A percentile compares a stretch with the other conserved stretches of the same genome.
Evolutionary conservation across 129 eudicot species (phyloP).

Genomic region (Flaveria trinervia): DNA sequence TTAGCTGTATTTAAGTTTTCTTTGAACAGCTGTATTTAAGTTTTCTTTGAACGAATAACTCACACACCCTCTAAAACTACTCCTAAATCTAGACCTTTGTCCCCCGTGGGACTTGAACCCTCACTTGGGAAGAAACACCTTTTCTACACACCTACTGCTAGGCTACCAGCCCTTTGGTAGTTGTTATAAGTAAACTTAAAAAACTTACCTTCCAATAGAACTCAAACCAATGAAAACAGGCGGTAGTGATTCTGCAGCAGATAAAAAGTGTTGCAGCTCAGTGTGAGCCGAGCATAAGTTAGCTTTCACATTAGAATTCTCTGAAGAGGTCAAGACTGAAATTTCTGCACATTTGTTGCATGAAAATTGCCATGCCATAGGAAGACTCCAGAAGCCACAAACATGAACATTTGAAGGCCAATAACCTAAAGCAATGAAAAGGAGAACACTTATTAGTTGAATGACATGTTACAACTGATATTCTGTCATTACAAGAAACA

Average conservation of each 20-base stretch:
- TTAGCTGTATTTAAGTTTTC: background rate
- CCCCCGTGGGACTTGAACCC: too few species aligned
- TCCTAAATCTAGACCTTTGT: too few species aligned
- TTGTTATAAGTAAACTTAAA: background rate
- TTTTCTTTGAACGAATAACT: too few species aligned
- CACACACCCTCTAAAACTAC: too few species aligned
- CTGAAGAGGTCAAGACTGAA: slow-evolving; percentile 45
- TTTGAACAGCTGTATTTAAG: background rate
- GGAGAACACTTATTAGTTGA: background rate
- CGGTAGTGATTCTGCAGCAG: slow-evolving; percentile 44
- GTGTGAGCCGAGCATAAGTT: slow-evolving; percentile 62
- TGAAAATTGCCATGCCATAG: slow-evolving; percentile 84
- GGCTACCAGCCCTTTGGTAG: too few species aligned
- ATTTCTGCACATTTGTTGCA: slow-evolving; percentile 63
- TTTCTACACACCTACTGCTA: too few species aligned
- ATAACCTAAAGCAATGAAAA: slow-evolving; percentile 51
- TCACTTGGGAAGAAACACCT: too few species aligned
- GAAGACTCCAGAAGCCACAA: slow-evolving; percentile 96
- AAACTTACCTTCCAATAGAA: slow-evolving; percentile 83
- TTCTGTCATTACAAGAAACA: slow-evolving; percentile 12
- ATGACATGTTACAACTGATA: slow-evolving; percentile 18
- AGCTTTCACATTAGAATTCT: slow-evolving; percentile 33
- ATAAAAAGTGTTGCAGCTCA: slow-evolving; percentile 54
- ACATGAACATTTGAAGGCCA: slow-evolving; percentile 86
- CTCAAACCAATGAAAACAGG: slow-evolving; percentile 84